Evolutionary conservation across 2,329 filamentous ascomycete genomes (phyloP).

Genomic region (Xylaria sp.): DNA sequence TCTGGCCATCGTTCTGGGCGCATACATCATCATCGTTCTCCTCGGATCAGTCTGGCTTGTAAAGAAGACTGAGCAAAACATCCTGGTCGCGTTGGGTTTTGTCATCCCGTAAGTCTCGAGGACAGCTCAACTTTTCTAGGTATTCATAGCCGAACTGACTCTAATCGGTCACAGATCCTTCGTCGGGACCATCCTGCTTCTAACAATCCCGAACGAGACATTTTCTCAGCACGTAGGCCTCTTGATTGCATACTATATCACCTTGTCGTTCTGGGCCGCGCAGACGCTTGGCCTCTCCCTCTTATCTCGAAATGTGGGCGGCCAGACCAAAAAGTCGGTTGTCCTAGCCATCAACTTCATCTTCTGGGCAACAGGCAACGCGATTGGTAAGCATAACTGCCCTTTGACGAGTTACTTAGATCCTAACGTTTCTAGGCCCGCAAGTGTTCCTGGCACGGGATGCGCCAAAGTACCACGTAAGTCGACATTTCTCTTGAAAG

Average conservation of each 20-base stretch:
- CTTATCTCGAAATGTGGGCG: constrained; percentile 75
- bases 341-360: constrained; percentile 76
- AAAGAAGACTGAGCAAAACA: constrained; percentile 74
- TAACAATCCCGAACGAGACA: constrained; percentile 70
- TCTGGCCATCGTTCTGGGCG: constrained; percentile 78
- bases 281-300: constrained; percentile 74
- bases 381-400: constrained; percentile 60
- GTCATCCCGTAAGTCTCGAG: constrained; percentile 66
- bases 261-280: constrained; percentile 80
- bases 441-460: constrained; percentile 72
- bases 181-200: constrained; percentile 75
- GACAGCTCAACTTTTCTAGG: not conserved
- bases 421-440: constrained; percentile 55
- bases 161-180: constrained; percentile 64
- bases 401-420: not conserved
- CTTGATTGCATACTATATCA: constrained; percentile 79
- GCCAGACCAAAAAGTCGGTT: constrained; percentile 77
- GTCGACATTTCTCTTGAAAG: not conserved
- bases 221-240: constrained; percentile 71
- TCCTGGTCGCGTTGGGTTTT: constrained; percentile 72
- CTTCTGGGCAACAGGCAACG: constrained; percentile 74
- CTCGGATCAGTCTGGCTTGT: constrained; percentile 73
- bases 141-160: constrained; percentile 7
- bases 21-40: constrained; percentile 77
- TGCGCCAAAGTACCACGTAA: constrained; percentile 68